Conservation (phyloP, 495 filamentous ascomycete genomes). For the Penicillium tannophilum region DNA sequence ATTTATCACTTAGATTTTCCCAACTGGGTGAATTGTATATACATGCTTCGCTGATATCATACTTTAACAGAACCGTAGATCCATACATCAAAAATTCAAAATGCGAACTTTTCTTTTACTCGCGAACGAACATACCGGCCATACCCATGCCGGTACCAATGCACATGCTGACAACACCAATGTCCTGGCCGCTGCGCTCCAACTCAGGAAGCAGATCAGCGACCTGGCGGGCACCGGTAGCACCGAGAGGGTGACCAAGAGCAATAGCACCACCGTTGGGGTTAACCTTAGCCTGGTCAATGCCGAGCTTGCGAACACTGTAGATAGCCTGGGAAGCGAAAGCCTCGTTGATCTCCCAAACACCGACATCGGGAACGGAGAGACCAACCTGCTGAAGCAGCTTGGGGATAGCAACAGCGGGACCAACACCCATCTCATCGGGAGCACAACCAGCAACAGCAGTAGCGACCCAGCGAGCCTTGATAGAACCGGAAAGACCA, state of each 20-base stretch:
- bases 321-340: constrained; percentile 89
- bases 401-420: constrained; percentile 82
- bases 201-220: constrained; percentile 73
- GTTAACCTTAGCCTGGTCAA: constrained; percentile 72
- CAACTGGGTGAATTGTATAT: constrained; percentile 24
- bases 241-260: constrained; percentile 89
- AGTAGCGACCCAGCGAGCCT: constrained; percentile 77
- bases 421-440: constrained; percentile 93
- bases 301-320: constrained; percentile 73
- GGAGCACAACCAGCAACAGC: constrained; percentile 75
- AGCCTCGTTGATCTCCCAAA: constrained; percentile 98
- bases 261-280: constrained; percentile 93
- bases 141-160: constrained; percentile 92
- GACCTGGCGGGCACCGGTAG: constrained; percentile 82
- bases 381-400: constrained; percentile 68
- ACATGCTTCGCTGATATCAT: constrained; percentile 35
- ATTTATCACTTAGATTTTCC: not conserved
- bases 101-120: constrained; percentile 48
- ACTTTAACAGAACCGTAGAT: constrained; percentile 19
- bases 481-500: constrained; percentile 66
- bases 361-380: constrained; percentile 65
- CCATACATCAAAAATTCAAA: constrained; percentile 13
- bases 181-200: constrained; percentile 61
- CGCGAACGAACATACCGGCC: constrained; percentile 82
- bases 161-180: constrained; percentile 84